These are phyloP conservation scores for Ophiostoma tasmaniense DNA, from an alignment of 2,329 filamentous ascomycete species.

Conservation along the genomic window DNA sequence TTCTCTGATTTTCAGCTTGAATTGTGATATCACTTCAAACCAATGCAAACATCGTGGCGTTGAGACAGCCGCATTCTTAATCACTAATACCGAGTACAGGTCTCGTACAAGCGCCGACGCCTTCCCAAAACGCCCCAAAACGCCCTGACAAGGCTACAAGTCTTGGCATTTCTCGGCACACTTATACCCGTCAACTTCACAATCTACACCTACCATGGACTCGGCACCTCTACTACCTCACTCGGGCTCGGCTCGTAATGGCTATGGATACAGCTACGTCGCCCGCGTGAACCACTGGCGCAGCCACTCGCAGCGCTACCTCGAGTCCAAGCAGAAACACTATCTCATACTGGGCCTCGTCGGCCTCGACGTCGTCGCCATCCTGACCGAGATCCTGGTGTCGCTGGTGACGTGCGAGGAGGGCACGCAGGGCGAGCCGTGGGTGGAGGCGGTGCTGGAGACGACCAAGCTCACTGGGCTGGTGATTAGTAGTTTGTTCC, in stretches of 20 bases:
- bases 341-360: slow-evolving; percentile 37
- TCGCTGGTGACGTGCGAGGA: slow-evolving; percentile 42
- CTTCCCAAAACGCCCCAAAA: neutral
- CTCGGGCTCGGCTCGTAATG: neutral
- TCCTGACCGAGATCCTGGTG: slow-evolving; percentile 41
- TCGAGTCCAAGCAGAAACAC: slow-evolving; percentile 33
- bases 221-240: neutral
- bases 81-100: neutral
- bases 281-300: slow-evolving; percentile 14
- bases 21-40: neutral
- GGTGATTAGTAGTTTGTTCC: slow-evolving; percentile 55
- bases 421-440: slow-evolving; percentile 28
- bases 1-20: neutral
- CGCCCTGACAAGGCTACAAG: slow-evolving; percentile 3
- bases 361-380: slow-evolving; percentile 36
- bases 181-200: neutral
- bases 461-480: slow-evolving; percentile 44
- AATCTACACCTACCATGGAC: neutral
- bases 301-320: slow-evolving; percentile 14
- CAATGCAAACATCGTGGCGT: too few relatives aligned
- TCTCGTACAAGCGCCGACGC: neutral
- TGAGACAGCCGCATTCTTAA: neutral
- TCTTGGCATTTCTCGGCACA: slow-evolving; percentile 15
- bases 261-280: neutral
- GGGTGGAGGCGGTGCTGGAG: slow-evolving; percentile 33